Conservation (phyloP, 768 basidiomycete genomes). For the Boletales sp. region DNA sequence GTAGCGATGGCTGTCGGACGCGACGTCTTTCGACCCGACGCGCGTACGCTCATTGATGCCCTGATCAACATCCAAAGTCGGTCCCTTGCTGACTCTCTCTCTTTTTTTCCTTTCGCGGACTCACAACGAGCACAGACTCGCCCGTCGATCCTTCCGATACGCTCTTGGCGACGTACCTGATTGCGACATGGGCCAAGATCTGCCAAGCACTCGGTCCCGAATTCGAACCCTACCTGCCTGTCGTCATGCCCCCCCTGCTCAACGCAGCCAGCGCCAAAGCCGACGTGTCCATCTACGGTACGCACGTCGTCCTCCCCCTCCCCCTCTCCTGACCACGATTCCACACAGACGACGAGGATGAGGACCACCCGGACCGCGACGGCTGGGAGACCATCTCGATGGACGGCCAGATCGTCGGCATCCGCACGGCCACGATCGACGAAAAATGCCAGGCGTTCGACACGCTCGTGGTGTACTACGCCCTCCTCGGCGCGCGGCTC, state of each 20-base stretch:
- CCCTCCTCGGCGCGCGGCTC: constrained; percentile 61
- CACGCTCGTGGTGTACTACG: constrained; percentile 78
- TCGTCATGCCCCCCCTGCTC: constrained; percentile 79
- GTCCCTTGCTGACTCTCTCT: constrained; percentile 11
- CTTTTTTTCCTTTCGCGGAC: not conserved
- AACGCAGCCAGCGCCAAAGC: constrained; percentile 76
- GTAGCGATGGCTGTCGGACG: constrained; percentile 84
- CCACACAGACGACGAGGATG: constrained; percentile 48
- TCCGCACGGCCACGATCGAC: constrained; percentile 76
- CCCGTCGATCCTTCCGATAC: constrained; percentile 70
- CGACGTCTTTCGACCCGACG: constrained; percentile 74
- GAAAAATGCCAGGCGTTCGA: constrained; percentile 88
- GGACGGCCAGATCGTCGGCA: constrained; percentile 74
- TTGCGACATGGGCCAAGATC: constrained; percentile 85
- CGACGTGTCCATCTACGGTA: constrained; percentile 71
- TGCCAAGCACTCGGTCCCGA: constrained; percentile 82
- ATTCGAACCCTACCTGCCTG: constrained; percentile 82
- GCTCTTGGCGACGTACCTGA: constrained; percentile 69
- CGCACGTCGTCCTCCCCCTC: not conserved
- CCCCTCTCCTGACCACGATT: not conserved
- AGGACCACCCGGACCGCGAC: constrained; percentile 54
- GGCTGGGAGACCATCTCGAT: constrained; percentile 78
- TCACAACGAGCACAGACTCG: constrained; percentile 40
- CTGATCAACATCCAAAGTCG: constrained; percentile 76
- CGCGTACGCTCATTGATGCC: constrained; percentile 64